Conservation (phyloP, 2,329 filamentous ascomycete genomes). For the Phyllosticta paracitricarpa region DNA sequence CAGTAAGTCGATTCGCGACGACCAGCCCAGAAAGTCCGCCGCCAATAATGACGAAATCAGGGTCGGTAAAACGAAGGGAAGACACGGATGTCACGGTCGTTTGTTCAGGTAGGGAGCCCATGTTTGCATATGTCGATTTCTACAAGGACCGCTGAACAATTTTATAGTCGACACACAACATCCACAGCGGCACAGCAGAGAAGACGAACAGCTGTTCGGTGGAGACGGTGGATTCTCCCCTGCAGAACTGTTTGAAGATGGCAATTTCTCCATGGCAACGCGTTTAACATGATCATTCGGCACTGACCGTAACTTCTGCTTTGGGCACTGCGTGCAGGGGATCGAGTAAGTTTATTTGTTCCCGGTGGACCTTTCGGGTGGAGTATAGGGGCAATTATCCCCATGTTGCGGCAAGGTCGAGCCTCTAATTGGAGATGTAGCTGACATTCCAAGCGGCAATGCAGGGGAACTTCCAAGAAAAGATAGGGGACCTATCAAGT, state of each 20-base stretch:
- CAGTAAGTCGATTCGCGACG: slow-evolving; percentile 17
- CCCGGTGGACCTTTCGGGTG: background rate
- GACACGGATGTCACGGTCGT: background rate
- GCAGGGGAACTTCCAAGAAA: background rate
- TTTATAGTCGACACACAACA: background rate
- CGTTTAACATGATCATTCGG: background rate
- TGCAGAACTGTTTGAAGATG: background rate
- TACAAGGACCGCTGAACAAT: background rate
- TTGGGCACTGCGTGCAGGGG: background rate
- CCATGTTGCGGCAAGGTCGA: background rate
- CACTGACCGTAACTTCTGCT: background rate
- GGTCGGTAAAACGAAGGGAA: background rate
- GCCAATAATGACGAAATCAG: slow-evolving; percentile 11
- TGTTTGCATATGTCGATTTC: background rate
- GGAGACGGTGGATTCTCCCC: background rate
- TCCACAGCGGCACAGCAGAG: background rate
- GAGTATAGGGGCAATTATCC: background rate
- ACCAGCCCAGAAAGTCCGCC: slow-evolving; percentile 14
- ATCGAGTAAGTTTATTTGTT: background rate
- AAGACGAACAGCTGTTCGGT: background rate
- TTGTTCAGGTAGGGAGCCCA: background rate
- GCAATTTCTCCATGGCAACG: background rate
- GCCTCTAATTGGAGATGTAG: background rate
- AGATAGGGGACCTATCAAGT: background rate
- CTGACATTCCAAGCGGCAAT: background rate